These are phyloP conservation scores for Diospyros lotus DNA, from an alignment of 148 eudicot genomes.

Conservation along the genomic window DNA sequence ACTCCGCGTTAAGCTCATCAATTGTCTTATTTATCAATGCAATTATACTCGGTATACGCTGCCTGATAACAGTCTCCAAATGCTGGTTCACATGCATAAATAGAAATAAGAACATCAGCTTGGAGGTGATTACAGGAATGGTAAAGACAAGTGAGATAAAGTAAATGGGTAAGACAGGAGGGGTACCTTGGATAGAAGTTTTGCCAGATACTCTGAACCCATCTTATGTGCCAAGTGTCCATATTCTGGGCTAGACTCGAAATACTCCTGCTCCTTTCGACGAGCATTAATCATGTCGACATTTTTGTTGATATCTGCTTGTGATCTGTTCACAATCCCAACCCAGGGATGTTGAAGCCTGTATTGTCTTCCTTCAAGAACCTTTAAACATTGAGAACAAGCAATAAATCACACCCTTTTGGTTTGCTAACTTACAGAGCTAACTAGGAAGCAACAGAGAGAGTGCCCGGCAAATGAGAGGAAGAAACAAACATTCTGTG, in stretches of 20 bases:
- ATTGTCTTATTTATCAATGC: slow-evolving; percentile 90
- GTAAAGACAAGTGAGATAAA: neutral
- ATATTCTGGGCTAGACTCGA: slow-evolving; percentile 95
- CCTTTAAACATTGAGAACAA: slow-evolving; percentile 36
- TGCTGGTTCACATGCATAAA: slow-evolving; percentile 51
- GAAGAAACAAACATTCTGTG: slow-evolving; percentile 5
- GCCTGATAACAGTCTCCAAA: slow-evolving; percentile 91
- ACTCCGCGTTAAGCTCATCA: slow-evolving; percentile 93
- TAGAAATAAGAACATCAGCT: slow-evolving; percentile 12
- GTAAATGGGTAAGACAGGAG: neutral
- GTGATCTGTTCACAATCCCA: slow-evolving; percentile 98
- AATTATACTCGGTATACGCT: slow-evolving; percentile 90
- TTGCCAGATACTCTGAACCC: slow-evolving; percentile 96
- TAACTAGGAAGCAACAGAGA: neutral
- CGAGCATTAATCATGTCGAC: slow-evolving; percentile 90
- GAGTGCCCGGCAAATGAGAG: neutral
- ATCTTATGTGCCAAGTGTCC: slow-evolving; percentile 91
- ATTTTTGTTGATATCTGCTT: slow-evolving; percentile 97
- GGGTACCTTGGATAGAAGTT: slow-evolving; percentile 77
- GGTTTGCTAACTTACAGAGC: neutral
- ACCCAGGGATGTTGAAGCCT: slow-evolving; percentile 98
- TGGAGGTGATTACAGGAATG: neutral
- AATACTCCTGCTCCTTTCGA: slow-evolving; percentile 85
- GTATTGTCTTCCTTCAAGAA: slow-evolving; percentile 96
- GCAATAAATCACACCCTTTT: neutral